phyloP scores from a whole-genome alignment of 257 asterid species.

The Solanum etuberosum region DNA sequence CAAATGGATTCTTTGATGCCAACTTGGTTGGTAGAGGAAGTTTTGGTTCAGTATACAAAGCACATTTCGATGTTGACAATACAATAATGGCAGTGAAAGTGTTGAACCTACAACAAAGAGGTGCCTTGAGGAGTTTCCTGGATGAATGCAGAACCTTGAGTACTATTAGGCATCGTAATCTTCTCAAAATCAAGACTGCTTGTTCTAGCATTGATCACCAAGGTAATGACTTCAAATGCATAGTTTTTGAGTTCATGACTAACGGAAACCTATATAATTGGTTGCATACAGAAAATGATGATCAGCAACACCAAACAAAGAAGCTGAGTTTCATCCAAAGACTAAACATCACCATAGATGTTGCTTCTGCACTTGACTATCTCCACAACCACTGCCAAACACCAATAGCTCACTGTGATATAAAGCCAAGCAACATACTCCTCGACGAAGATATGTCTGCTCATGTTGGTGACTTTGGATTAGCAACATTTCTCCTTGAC shows the following conservation, averaged over 20 bases:
- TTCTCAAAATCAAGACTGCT: conserved; percentile 14
- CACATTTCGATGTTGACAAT: not conserved
- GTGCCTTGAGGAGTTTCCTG: conserved; percentile 20
- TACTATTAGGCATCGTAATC: conserved; percentile 23
- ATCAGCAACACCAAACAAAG: not conserved
- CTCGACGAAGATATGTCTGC: conserved; percentile 21
- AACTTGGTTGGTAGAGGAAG: conserved; percentile 25
- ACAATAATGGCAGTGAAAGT: conserved; percentile 21
- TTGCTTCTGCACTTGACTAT: conserved; percentile 26
- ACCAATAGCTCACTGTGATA: conserved; percentile 29
- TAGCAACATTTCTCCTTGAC: conserved; percentile 19
- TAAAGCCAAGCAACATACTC: conserved; percentile 34
- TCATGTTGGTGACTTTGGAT: conserved; percentile 32
- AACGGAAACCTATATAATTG: conserved; percentile 26
- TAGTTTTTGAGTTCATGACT: conserved; percentile 23
- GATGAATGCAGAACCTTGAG: conserved; percentile 23
- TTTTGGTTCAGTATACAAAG: conserved; percentile 27
- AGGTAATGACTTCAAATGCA: conserved; percentile 28
- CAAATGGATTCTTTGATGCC: conserved; percentile 20
- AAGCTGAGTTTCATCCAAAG: conserved; percentile 4
- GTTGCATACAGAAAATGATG: conserved; percentile 6
- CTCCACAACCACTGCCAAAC: conserved; percentile 16
- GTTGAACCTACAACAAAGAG: conserved; percentile 14
- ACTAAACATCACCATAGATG: conserved; percentile 19
- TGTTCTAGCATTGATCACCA: conserved; percentile 22